Evolutionary conservation across 306 rosid species (phyloP), one percentile per base, ranked within the genome.

Genomic region (Trifolium subterraneum): DNA sequence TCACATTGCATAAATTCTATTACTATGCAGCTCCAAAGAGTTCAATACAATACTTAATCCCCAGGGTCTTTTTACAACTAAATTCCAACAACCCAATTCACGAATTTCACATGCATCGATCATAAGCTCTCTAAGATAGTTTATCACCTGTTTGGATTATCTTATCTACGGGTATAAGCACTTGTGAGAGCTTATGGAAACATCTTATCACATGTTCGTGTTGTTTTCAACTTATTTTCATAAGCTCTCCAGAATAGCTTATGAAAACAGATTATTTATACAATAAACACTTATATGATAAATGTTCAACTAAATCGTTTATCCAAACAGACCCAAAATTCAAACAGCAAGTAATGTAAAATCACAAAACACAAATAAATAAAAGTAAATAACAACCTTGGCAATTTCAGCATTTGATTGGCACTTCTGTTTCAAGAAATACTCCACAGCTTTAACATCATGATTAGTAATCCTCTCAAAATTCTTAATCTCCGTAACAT

Each of bases 401-500:
- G 83, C 86, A 9, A 88, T 83, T 84, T 92, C 92, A 0, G 86
- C 80, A 81, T 90, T 86, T 7, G 87, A 64, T 77, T 84, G 85
- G 64, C 94, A 92, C 55, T 86, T 92, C 76, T 83, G 88, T 73
- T 92, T 92, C 89, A 92, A 86, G 86, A 86, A 88, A 74, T 92
- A 92, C 80, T 92, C 98, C 55, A 90, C 96, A 13, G 98, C 98
- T 83, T 92, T 92, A 1, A 92, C 96, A 80, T 92, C 98, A 71
- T 92, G 98, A 68, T 92, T 90, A 2, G 94, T 92, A 52, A 83
- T 88, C 79, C 52, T 87, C 88, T 92, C 98, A 75, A 90, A 87
- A 50, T 77, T 84, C 74, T 92, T 88, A 18, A 92, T 73, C 79
- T 88, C 98, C 78, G 77, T 72, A 2, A 96, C 98, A 70, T 92